Conservation (phyloP, 352 stramenopile species). For the Globisporangium okanoganense region DNA sequence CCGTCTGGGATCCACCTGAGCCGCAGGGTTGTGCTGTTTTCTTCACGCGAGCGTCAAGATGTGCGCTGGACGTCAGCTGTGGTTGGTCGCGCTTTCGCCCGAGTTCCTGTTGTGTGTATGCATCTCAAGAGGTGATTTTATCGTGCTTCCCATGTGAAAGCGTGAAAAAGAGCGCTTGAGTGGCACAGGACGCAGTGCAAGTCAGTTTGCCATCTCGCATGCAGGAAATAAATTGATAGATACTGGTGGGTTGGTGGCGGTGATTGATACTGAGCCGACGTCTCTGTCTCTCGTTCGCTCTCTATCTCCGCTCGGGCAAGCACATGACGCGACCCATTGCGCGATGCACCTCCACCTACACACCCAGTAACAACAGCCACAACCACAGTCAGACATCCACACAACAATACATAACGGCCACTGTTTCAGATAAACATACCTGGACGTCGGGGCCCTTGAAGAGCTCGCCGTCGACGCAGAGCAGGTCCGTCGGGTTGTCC, state of each 20-base stretch:
- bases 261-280: background rate
- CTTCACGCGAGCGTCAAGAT: no score
- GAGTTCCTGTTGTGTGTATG: no score
- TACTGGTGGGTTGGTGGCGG: background rate
- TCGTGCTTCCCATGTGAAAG: no score
- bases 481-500: slow-evolving; percentile 28
- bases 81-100: no score
- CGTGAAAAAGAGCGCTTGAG: no score
- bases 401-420: background rate
- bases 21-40: no score
- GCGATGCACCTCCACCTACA: slow-evolving; percentile 34
- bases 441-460: slow-evolving; percentile 42
- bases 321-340: slow-evolving; percentile 42
- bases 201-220: background rate
- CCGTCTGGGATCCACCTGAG: no score
- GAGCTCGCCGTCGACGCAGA: slow-evolving; percentile 64
- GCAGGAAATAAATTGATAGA: background rate
- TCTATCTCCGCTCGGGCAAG: slow-evolving; percentile 14
- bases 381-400: background rate
- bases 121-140: no score
- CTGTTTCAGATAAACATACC: slow-evolving; percentile 7
- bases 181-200: no score
- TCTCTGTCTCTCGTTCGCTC: background rate
- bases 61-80: no score
- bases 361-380: background rate